Evolutionary conservation across 805 yeast species (phyloP), one percentile per base, ranked within the genome.

Genomic region (Ascoidea rubescens): DNA sequence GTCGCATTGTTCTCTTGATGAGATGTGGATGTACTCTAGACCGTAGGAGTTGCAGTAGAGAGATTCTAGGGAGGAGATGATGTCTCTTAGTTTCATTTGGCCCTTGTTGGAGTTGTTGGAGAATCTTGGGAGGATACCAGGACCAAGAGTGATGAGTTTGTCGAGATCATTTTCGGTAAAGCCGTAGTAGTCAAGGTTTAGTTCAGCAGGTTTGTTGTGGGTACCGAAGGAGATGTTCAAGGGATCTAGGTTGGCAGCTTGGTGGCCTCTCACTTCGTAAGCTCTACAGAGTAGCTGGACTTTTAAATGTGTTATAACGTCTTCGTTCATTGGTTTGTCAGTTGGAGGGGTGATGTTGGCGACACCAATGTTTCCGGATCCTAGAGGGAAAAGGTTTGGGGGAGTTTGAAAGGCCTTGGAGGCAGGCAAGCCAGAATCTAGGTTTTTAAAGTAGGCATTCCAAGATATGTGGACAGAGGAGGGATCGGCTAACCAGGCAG

Each of bases 251-350:
- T 82, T 84, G 48, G 98, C 97, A 73, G 87, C 87, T 68, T 83
- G 85, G 69, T 93, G 99, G 59, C 99, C 99, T 70, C 98, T 82
- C 51, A 93, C 99, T 74, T 93, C 99, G 72, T 90, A 93, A 33
- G 99, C 99, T 69, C 99, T 86, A 57, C 95, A 97, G 62, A 93
- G 77, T 61, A 93, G 79, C 75, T 93, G 99, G 16, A 89, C 95
- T 69, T 93, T 93, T 75, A 93, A 79, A 68, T 93, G 98, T 56
- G 87, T 77, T 57, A 85, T 76, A 48, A 90, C 87, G 58, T 82
- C 87, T 62, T 80, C 79, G 57, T 72, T 67, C 55, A 67, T 67
- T 33, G 72, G 74, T 50, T 77, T 75, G 31, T 77, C 78, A 46
- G 66, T 63, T 37, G 82, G 66, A 17, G 73, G 67, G 14, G 70